phyloP scores from a whole-genome alignment of 1,139 yeast genomes.

The Candida sanyaensis region DNA sequence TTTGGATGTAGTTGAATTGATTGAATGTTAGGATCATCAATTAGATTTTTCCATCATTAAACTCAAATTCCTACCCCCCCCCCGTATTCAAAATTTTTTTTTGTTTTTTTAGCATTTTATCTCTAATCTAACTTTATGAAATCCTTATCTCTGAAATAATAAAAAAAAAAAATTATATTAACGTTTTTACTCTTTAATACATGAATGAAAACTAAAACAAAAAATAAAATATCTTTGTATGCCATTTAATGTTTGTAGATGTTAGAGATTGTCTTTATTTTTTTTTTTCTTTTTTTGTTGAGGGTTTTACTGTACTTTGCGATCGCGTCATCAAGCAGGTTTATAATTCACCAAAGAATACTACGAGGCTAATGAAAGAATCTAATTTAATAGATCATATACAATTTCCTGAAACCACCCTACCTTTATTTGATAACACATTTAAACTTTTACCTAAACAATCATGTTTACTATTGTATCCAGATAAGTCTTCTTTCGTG shows the following conservation, averaged over 20 bases:
- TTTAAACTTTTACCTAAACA: not conserved
- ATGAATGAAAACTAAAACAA: not conserved
- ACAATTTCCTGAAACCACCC: slow-evolving; percentile 1
- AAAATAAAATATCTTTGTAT: too few species aligned
- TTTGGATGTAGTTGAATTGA: slow-evolving; percentile 37
- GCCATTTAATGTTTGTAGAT: too few species aligned
- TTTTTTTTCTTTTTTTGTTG: not conserved
- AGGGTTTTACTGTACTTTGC: not conserved
- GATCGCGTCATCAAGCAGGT: not conserved
- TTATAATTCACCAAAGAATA: not conserved
- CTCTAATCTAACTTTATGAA: not conserved
- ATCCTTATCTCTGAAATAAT: not conserved
- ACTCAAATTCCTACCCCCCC: not conserved
- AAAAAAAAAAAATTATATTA: too few species aligned
- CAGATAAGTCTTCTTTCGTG: slow-evolving; percentile 2
- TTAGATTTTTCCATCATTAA: not conserved
- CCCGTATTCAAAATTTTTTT: not conserved
- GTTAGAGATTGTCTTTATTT: too few species aligned
- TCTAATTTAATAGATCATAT: slow-evolving; percentile 9
- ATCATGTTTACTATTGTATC: slow-evolving; percentile 8
- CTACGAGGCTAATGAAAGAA: slow-evolving; percentile 7
- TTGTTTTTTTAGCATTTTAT: not conserved
- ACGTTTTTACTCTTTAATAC: not conserved
- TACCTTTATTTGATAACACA: not conserved
- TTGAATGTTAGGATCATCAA: slow-evolving; percentile 24